Evolutionary conservation across 2,329 filamentous ascomycete genomes (phyloP).

Genomic region (Colletotrichum sidae): DNA sequence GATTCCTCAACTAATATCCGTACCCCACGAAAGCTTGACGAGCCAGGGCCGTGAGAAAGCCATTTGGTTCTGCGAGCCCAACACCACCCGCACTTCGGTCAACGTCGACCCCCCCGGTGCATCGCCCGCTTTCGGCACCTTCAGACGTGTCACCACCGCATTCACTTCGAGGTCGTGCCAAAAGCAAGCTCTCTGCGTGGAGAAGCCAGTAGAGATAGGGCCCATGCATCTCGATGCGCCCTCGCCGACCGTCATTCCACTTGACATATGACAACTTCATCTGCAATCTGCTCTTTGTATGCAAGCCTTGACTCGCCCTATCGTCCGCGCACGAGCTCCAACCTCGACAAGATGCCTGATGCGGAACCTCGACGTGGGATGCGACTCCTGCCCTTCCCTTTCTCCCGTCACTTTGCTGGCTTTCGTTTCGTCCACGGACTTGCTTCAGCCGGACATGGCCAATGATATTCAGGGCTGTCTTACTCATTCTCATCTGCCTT

Average conservation of each 20-base stretch:
- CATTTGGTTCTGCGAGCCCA: conserved; percentile 9
- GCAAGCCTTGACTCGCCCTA: conserved; percentile 1
- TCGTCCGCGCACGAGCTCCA: conserved; percentile 5
- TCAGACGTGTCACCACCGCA: conserved; percentile 25
- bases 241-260: neutral
- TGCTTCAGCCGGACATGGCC: conserved; percentile 18
- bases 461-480: conserved; percentile 29
- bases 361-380: neutral
- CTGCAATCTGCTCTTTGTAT: neutral
- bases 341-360: neutral
- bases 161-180: conserved; percentile 9
- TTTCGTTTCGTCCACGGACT: conserved; percentile 2
- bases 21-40: neutral
- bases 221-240: conserved; percentile 3
- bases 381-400: neutral
- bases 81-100: conserved; percentile 4
- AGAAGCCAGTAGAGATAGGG: conserved; percentile 9
- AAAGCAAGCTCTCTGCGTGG: conserved; percentile 2
- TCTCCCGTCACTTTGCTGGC: neutral
- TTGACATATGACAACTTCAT: neutral
- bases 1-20: neutral
- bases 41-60: neutral
- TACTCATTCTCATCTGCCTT: conserved; percentile 9
- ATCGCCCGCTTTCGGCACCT: conserved; percentile 33
- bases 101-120: conserved; percentile 26